phyloP scores from a whole-genome alignment of 148 eudicot species.

The Amaranthus palmeri region DNA sequence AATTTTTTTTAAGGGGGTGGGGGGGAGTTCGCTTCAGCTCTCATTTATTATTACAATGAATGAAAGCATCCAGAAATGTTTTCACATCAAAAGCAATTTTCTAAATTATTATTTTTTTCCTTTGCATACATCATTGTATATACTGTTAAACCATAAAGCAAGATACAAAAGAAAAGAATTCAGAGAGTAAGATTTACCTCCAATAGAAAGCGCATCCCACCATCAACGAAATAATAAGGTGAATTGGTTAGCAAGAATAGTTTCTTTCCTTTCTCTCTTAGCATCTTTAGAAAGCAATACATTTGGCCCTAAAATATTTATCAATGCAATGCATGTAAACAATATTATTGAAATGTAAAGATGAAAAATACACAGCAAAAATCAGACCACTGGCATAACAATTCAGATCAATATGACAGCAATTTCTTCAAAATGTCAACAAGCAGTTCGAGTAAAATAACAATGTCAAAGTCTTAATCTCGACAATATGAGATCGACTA shows the following conservation, averaged over 20 bases:
- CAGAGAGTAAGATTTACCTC: constrained; percentile 51
- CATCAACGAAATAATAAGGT: constrained; percentile 95
- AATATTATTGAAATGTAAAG: neutral
- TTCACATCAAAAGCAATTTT: no score
- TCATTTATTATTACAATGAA: no score
- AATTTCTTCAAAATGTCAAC: neutral
- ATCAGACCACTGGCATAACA: neutral
- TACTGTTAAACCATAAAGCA: neutral
- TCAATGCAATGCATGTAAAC: constrained; percentile 7
- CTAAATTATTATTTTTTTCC: no score
- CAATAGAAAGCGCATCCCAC: constrained; percentile 93
- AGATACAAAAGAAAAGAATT: constrained; percentile 4
- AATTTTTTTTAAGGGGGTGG: no score
- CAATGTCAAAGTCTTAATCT: no score
- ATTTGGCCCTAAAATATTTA: constrained; percentile 55
- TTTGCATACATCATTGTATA: no score
- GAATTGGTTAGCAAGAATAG: constrained; percentile 96
- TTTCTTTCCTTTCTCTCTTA: constrained; percentile 89
- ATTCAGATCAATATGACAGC: neutral
- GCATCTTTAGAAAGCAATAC: constrained; percentile 65
- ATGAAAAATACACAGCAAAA: constrained; percentile 1
- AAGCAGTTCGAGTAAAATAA: neutral
- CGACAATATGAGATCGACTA: no score
- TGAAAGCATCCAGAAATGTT: no score
- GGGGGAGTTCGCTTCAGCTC: no score